phyloP scores from a whole-genome alignment of 116 monocot species.

The Papilionanthe hybrid region DNA sequence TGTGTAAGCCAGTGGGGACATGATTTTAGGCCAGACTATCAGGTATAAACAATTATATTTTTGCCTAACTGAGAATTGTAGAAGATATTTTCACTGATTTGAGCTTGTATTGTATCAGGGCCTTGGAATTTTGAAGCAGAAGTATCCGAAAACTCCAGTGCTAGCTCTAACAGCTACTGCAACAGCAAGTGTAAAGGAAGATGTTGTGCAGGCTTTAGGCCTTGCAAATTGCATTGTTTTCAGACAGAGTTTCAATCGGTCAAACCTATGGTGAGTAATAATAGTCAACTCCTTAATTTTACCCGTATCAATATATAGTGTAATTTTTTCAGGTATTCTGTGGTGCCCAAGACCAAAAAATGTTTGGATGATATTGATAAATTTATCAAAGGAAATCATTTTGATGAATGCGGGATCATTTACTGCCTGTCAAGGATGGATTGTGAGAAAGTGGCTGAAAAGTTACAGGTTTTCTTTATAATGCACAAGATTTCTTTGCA shows the following conservation, averaged over 20 bases:
- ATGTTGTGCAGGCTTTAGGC: conserved; percentile 98
- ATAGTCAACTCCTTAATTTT: neutral
- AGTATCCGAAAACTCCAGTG: conserved; percentile 78
- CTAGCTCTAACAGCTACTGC: conserved; percentile 98
- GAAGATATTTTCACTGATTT: conserved; percentile 7
- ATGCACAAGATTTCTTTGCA: neutral
- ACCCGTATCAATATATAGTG: conserved; percentile 4
- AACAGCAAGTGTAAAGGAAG: conserved; percentile 94
- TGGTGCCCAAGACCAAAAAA: conserved; percentile 86
- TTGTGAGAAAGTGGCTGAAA: conserved; percentile 95
- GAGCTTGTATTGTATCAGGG: conserved; percentile 36
- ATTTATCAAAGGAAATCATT: conserved; percentile 85
- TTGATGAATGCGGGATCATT: conserved; percentile 94
- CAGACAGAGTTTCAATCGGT: conserved; percentile 91
- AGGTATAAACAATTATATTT: conserved; percentile 44
- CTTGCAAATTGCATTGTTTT: conserved; percentile 92
- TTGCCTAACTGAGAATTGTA: neutral
- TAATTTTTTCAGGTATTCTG: conserved; percentile 64
- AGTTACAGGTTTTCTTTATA: conserved; percentile 56
- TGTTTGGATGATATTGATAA: conserved; percentile 88
- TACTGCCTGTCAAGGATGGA: conserved; percentile 99
- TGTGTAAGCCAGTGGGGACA: conserved; percentile 99
- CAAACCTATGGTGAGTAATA: conserved; percentile 66
- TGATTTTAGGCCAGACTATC: conserved; percentile 98
- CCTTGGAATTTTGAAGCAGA: conserved; percentile 92